Base-by-base conservation (phyloP, 495 filamentous ascomycete genomes). In the Daldinia caldariorum region DNA sequence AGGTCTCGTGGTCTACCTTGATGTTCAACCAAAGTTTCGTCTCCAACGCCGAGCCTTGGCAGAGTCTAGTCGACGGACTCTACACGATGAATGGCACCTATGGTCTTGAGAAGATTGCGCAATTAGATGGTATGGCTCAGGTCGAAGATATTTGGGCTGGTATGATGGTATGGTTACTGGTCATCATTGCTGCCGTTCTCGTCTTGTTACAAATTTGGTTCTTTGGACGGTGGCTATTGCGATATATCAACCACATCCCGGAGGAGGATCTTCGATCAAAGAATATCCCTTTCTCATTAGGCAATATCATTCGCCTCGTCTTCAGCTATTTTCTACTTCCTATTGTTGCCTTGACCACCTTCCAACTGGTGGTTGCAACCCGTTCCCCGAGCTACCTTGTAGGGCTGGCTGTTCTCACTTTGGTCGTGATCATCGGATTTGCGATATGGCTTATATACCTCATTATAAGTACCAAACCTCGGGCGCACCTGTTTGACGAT, bases 11-110 rank as follows among this genome's bases (percentile, higher is more conserved):
- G 95, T 93, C 94, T 6, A 74, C 85, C 1, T 84, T 99, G 58
- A 92, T 99, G 86, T 97, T 98, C 82, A 97, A 97, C 77, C 84
- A 94, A 55, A 97, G 92, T 75, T 93, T 97, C 63, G 88, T 94
- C 62, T 91, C 86, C 61, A 81, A 89, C 22, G 87, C 86, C 14
- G 77, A 83, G 26, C 90, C 89, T 20, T 85, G 83, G 45, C 79
- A 84, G 55, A 91, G 85, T 51, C 68, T 94, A n/a, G 75, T 86
- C 6, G 95, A 99, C 78, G 95, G 94, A 26, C 86, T 99, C 10
- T 98, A 98, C 76, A 83, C 88, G 45, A 85, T 85, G 0, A 80
- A 87, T 72, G 90, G 88, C 22, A 87, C 54, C 4, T 94, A 94
- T 74, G 95, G 95, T 13, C 81, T 98, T 37, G 88, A 94, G 66